These are phyloP conservation scores for Syzygium aqueum DNA, from an alignment of 345 rosid species.

Conservation along the genomic window DNA sequence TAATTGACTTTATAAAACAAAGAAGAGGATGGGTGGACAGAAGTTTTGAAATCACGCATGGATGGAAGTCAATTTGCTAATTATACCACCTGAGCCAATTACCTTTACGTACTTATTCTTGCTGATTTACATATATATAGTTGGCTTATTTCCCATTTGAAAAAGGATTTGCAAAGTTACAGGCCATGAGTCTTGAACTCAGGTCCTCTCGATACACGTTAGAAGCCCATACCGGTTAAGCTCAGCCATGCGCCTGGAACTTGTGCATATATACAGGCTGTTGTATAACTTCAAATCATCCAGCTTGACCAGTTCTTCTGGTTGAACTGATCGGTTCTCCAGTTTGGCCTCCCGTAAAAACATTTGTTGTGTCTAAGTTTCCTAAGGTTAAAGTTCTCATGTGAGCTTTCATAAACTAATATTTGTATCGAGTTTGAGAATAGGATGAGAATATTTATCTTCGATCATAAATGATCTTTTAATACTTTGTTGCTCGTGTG, in stretches of 20 bases:
- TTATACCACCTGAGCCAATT: neutral
- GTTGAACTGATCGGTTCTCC: neutral
- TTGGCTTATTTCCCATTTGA: neutral
- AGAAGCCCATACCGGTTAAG: neutral
- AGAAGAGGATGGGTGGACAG: neutral
- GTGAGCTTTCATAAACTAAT: neutral
- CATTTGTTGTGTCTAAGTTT: neutral
- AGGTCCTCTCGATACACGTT: neutral
- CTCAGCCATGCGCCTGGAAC: neutral
- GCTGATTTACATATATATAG: neutral
- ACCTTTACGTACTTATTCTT: neutral
- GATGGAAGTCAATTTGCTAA: neutral
- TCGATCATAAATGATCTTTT: neutral
- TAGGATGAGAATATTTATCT: neutral
- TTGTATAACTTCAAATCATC: neutral
- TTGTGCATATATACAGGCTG: neutral
- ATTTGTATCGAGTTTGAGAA: neutral
- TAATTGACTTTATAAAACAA: neutral
- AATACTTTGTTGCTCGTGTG: neutral
- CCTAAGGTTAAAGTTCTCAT: neutral
- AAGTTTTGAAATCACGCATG: neutral
- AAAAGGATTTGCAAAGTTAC: neutral
- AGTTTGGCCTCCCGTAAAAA: neutral
- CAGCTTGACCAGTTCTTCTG: neutral
- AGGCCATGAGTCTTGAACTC: neutral